Evolutionary conservation across 345 rosid genomes (phyloP).

Genomic region (Moricandia moricandioides): DNA sequence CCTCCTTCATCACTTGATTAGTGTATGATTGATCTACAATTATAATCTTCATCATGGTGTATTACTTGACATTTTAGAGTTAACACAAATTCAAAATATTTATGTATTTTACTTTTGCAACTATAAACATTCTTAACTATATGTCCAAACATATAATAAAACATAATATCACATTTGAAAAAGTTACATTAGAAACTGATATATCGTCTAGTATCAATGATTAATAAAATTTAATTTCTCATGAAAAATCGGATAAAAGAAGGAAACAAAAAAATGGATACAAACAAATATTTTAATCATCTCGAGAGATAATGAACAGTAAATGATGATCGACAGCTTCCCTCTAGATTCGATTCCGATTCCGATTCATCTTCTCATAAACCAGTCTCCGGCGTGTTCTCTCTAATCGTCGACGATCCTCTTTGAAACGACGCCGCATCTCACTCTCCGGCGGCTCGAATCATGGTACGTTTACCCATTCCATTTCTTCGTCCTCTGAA

Average conservation of each 20-base stretch:
- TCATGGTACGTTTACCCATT: slow-evolving; percentile 33
- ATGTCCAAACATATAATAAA: too few species aligned
- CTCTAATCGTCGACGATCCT: slow-evolving; percentile 23
- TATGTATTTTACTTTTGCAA: too few species aligned
- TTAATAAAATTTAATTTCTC: neutral
- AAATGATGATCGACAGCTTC: slow-evolving; percentile 4
- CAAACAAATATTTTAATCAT: neutral
- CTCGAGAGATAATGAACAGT: neutral
- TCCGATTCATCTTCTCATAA: slow-evolving; percentile 14
- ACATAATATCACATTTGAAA: too few species aligned
- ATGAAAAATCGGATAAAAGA: neutral
- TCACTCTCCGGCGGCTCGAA: slow-evolving; percentile 25
- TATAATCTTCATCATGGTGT: neutral
- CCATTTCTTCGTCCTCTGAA: neutral
- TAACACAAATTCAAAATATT: too few species aligned
- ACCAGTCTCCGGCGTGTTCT: slow-evolving; percentile 3
- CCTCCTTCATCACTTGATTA: neutral
- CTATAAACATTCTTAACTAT: too few species aligned
- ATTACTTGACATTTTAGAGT: neutral
- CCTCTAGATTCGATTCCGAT: slow-evolving; percentile 29
- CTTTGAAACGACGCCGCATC: slow-evolving; percentile 19
- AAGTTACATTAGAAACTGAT: too few species aligned
- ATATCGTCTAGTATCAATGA: too few species aligned
- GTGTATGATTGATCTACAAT: neutral
- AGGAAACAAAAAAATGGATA: neutral